Conservation (phyloP, 805 yeast species). For the Clavispora asparagi region DNA sequence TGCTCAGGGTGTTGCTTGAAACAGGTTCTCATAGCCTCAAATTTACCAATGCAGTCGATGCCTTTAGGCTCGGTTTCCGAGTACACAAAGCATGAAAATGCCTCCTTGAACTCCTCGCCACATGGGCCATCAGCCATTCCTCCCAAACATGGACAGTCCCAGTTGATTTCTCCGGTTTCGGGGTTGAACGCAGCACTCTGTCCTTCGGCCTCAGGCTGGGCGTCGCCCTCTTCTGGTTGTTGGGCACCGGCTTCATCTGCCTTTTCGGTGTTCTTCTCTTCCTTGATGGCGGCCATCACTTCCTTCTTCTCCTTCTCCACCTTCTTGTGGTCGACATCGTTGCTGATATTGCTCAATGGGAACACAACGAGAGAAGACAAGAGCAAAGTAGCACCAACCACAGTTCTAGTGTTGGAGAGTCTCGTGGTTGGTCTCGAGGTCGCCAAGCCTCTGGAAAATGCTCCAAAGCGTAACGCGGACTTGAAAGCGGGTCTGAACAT, state of each 20-base stretch:
- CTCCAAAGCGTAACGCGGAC: slow-evolving; percentile 9
- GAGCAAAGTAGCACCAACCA: slow-evolving; percentile 7
- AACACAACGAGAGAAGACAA: slow-evolving; percentile 6
- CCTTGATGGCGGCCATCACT: slow-evolving; percentile 3
- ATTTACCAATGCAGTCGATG: slow-evolving; percentile 86
- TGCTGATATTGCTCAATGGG: slow-evolving; percentile 6
- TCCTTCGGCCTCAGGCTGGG: slow-evolving; percentile 12
- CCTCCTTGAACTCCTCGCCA: slow-evolving; percentile 91
- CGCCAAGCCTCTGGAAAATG: slow-evolving; percentile 7
- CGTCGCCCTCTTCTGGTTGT: slow-evolving; percentile 10
- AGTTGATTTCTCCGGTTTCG: slow-evolving; percentile 96
- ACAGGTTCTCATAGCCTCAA: slow-evolving; percentile 88
- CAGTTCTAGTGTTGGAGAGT: neutral
- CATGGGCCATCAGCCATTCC: slow-evolving; percentile 99
- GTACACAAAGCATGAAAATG: slow-evolving; percentile 91
- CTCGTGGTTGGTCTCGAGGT: slow-evolving; percentile 5
- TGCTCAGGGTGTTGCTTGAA: slow-evolving; percentile 90
- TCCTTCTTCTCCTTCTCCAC: slow-evolving; percentile 7
- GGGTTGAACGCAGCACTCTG: slow-evolving; percentile 81
- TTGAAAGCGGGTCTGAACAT: slow-evolving; percentile 14
- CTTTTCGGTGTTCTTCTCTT: neutral
- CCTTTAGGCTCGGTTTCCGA: slow-evolving; percentile 96
- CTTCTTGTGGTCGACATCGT: slow-evolving; percentile 11
- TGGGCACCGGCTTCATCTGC: neutral
- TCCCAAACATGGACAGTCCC: slow-evolving; percentile 99